Evolutionary conservation across 202 grass and related monocot species (phyloP), one percentile per base, ranked within the genome.

Genomic region (Musa balbisiana): DNA sequence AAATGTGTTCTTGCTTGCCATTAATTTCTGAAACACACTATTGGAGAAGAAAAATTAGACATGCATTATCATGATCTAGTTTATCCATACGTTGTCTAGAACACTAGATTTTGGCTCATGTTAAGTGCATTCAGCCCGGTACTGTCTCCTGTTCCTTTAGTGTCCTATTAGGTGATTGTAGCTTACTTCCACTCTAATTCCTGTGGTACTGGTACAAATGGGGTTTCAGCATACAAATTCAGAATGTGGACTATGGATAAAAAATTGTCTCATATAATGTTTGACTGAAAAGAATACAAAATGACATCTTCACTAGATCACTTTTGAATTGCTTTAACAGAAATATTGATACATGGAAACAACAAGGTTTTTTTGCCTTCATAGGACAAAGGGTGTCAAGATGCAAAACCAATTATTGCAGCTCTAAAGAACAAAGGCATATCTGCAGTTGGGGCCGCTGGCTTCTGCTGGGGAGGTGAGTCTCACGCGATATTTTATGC

Each of bases 381-480:
- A 52, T 51, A 94, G 91, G 71, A 83, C 23, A 90, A 90, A 78
- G 77, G 55, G 24, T 86, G 80, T 81, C 79, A 90, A 82, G 83
- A 96, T 60, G 92, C 89, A 88, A 90, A 90, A 78, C 76, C 85
- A 78, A 70, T 86, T 74, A 83, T 87, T 85, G 92, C 80, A 68
- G 84, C 88, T 85, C 25, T 96, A 49, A 96, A 87, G 71, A 80
- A 81, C 13, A 89, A 89, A 85, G 92, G 92, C 22, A 60, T 80
- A 6, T 69, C 75, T n/a, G 70, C 22, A 10, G 59, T 96, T 22
- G 92, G 92, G 4, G 89, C 89, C 88, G 85, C 79, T 67, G 92
- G 92, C 3, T 96, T 89, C 88, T 92, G 92, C 72, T 96, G 89
- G 92, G 89, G 92, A 60, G 92, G 92, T 96, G 81, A 79, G 87